These are phyloP conservation scores for Chrysosporium keratinophilum DNA, from an alignment of 2,329 filamentous ascomycete species.

Conservation along the genomic window DNA sequence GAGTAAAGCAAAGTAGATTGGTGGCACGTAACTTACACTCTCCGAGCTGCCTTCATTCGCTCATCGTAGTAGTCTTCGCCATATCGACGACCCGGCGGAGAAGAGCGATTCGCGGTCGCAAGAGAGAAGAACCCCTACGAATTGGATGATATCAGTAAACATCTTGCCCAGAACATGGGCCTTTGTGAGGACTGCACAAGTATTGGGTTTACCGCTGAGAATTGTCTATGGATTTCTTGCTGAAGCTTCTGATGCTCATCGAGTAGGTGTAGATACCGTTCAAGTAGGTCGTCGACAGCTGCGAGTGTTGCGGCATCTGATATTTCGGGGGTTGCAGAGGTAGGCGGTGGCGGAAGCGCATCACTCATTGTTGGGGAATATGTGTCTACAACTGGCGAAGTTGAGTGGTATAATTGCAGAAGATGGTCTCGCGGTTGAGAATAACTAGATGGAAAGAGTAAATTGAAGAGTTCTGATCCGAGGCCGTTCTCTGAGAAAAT, in stretches of 20 bases:
- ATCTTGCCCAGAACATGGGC: neutral
- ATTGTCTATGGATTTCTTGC: conserved; percentile 26
- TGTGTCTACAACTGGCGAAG: neutral
- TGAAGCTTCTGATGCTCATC: conserved; percentile 36
- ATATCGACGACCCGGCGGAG: conserved; percentile 36
- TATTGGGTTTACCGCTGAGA: conserved; percentile 30
- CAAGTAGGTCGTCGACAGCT: conserved; percentile 34
- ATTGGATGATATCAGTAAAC: neutral
- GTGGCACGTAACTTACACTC: conserved; percentile 28
- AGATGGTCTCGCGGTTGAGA: neutral
- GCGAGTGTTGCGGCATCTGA: conserved; percentile 23
- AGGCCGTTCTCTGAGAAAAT: too few relatives aligned
- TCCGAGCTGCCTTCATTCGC: conserved; percentile 40
- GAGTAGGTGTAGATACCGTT: conserved; percentile 35
- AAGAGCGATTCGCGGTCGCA: conserved; percentile 40
- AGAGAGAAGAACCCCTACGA: conserved; percentile 41
- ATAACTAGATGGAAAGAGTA: too few relatives aligned
- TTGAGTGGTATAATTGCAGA: neutral
- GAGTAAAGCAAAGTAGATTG: neutral
- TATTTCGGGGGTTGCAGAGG: conserved; percentile 13
- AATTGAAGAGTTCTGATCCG: too few relatives aligned
- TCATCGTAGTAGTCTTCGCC: conserved; percentile 43
- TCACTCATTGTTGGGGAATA: conserved; percentile 9
- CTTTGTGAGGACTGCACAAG: neutral
- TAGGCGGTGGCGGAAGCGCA: conserved; percentile 14